A percentile compares a stretch with the other conserved stretches of the same genome.
These are phyloP conservation scores for Spathaspora sp. DNA, from an alignment of 805 yeast genomes.

Conservation along the genomic window DNA sequence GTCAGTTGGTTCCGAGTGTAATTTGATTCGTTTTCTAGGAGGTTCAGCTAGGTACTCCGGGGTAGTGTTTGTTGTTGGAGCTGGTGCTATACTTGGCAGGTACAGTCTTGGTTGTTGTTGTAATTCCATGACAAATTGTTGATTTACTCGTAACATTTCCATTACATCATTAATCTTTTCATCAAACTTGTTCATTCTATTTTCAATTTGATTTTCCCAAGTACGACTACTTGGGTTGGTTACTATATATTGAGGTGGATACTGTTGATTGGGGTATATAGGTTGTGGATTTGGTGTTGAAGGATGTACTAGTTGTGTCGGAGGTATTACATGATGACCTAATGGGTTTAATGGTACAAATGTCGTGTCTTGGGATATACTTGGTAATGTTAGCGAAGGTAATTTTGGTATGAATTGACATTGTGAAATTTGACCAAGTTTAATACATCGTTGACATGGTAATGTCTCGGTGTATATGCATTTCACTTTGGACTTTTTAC, in stretches of 20 bases:
- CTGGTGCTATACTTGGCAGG: background rate
- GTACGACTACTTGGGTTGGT: background rate
- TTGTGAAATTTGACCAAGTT: conserved; percentile 39
- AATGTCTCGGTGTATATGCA: conserved; percentile 47
- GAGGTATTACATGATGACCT: background rate
- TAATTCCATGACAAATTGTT: conserved; percentile 21
- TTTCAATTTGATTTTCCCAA: conserved; percentile 36
- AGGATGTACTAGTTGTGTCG: background rate
- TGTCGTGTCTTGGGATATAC: conserved; percentile 2
- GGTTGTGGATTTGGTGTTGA: background rate
- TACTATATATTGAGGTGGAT: background rate
- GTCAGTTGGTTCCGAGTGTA: conserved; percentile 10
- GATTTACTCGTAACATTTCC: conserved; percentile 30
- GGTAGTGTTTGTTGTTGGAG: conserved; percentile 1
- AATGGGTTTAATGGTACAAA: background rate
- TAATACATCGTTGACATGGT: conserved; percentile 58
- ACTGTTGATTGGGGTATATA: too few relatives aligned
- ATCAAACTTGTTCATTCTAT: conserved; percentile 32
- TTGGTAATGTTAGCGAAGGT: conserved; percentile 37
- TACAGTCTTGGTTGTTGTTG: conserved; percentile 7
- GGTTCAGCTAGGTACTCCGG: background rate
- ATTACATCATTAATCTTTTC: conserved; percentile 35
- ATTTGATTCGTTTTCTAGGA: background rate
- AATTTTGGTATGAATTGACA: conserved; percentile 58
- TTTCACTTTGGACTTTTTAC: conserved; percentile 60